Base-by-base conservation (phyloP, 2,329 filamentous ascomycete genomes). In the Chaetomium sp. region DNA sequence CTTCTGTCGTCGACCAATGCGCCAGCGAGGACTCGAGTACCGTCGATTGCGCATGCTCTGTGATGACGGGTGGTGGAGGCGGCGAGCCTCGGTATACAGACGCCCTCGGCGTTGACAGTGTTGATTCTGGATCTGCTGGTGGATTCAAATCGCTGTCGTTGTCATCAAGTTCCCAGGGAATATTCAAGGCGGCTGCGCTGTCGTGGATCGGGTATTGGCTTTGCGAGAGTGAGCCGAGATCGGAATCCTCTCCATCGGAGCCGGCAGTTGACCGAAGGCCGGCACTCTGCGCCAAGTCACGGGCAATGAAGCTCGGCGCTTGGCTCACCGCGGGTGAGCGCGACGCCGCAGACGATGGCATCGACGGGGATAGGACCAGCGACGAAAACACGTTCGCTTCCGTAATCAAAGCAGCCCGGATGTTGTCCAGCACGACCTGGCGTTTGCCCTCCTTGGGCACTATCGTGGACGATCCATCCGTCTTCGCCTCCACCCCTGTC, bases 341-440 rank as follows among this genome's bases (percentile, higher is more conserved):
- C 4, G 75, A 74, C 56, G 76, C 74, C 5, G 73, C 70, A 2
- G 85, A 83, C 1, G 84, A 86, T 5, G 78, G 77, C 61, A 81
- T 72, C 1, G 81, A 80, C 1, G 82, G 79, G 4, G 81, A 80
- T 43, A 76, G 77, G 9, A 79, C 78, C 41, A 86, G 69, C 8
- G 76, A 77, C 4, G 83, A 80, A 56, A 88, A 87, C 41, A 83
- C 77, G 47, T 82, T 83, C 14, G 83, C 81, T 62, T 89, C 85
- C 3, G 85, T 86, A 42, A 88, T 82, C 34, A 89, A 68, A 60
- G 79, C 80, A 11, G 84, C 85, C 27, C 80, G 79, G 36, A 89
- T 79, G 50, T 80, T 80, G 12, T 79, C 77, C n/a, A 89, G 71
- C 12, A 76, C 79, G 49, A 89, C 74, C 56, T 84, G 80, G 32